A percentile compares a stretch with the other conserved stretches of the same genome.
Conservation (phyloP, 106 monocot species). For the Agapanthus africanus region DNA sequence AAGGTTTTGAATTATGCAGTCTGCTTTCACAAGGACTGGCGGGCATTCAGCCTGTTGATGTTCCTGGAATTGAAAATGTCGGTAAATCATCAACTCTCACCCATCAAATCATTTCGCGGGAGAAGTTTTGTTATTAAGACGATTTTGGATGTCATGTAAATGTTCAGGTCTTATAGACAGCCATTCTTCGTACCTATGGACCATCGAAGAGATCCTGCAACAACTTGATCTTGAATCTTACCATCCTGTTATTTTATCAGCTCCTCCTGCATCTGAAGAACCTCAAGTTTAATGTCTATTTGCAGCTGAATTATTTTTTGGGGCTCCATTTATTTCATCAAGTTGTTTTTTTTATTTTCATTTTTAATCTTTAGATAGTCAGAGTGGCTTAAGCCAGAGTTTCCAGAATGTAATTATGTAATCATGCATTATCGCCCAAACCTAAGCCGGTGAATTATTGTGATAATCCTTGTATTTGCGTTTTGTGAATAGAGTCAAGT, state of each 20-base stretch:
- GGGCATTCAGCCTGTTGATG: conserved; percentile 78
- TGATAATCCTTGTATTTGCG: too few species aligned
- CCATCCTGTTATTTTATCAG: conserved; percentile 32
- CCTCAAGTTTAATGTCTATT: background rate
- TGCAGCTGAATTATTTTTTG: too few species aligned
- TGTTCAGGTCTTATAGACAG: conserved; percentile 65
- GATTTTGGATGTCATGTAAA: too few species aligned
- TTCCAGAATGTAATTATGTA: background rate
- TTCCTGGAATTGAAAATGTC: conserved; percentile 85
- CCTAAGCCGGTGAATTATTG: too few species aligned
- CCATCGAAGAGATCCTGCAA: conserved; percentile 33
- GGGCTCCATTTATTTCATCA: too few species aligned
- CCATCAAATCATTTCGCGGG: background rate
- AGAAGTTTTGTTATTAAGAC: too few species aligned
- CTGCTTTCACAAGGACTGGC: conserved; percentile 81
- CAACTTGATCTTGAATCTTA: conserved; percentile 62
- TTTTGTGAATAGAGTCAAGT: too few species aligned
- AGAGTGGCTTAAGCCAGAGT: background rate
- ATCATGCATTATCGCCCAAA: too few species aligned
- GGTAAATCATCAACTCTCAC: background rate
- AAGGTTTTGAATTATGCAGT: conserved; percentile 34
- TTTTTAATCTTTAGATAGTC: background rate
- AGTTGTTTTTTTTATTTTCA: background rate
- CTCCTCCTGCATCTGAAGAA: conserved; percentile 1
- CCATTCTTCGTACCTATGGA: conserved; percentile 70